Evolutionary conservation across 805 yeast species (phyloP), one percentile per base, ranked within the genome.

Genomic region (Grigorovia jiainica): DNA sequence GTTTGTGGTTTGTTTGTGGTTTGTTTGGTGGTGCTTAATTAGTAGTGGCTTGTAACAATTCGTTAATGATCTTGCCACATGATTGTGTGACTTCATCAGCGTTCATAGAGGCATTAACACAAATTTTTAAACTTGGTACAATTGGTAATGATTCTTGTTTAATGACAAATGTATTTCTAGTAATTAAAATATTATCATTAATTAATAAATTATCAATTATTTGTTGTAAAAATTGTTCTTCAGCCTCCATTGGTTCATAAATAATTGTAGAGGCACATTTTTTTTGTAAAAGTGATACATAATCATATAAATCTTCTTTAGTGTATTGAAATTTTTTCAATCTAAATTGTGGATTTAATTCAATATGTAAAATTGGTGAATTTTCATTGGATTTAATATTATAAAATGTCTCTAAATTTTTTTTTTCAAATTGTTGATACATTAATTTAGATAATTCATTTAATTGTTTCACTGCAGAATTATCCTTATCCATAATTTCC

Each of bases 131-230:
- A 44, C 78, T 75, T 36, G 86, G 86, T 38, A 75, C 70, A 34
- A 79, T 62, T 8, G 92, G 87, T 46, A 83, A 67, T 40, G 78
- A 65, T 57, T 87, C 97, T 55, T 81, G 94, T 50, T 75, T 79
- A 42, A 80, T 66, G 10, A 87, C 71, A 44, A 70, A 69, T 43
- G 76, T 77, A 21, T 78, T 68, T 53, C 95, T 76, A 32, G 78
- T 70, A 37, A 89, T 70, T 46, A 87, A 70, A 15, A 85, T 68
- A 37, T 67, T 71, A 13, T 76, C 73, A 15, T 70, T 60, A 9
- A 57, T 54, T 42, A 83, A 68, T 8, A 77, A 66, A 18, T 61
- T 60, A 52, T 82, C 80, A 24, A 85, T 76, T 19, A 89, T 73
- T 40, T 64, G 65, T 61, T 85, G 94, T 43, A 90, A 63, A 39